Percentiles rank a stretch among this genome's conserved stretches.
Conservation (phyloP, 768 basidiomycete genomes). For the Cyathus striatus region DNA sequence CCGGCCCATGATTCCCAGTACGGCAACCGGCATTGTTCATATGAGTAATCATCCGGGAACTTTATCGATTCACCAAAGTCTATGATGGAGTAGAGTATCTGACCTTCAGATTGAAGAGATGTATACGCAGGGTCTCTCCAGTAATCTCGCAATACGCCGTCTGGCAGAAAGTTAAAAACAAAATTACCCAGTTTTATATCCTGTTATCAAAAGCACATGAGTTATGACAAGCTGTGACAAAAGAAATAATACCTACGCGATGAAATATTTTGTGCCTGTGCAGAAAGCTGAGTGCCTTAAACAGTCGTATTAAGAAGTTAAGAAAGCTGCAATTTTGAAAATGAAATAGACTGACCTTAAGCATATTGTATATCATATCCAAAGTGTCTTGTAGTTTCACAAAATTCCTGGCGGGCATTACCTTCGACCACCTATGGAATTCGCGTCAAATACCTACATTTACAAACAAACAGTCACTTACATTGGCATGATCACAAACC, state of each 20-base stretch:
- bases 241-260: too few relatives aligned
- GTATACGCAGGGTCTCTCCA: not conserved
- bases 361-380: too few relatives aligned
- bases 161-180: not conserved
- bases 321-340: too few relatives aligned
- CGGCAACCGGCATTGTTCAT: not conserved
- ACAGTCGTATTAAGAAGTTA: too few relatives aligned
- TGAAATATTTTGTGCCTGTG: too few relatives aligned
- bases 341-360: too few relatives aligned
- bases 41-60: conserved; percentile 5
- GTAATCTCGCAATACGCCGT: not conserved
- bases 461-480: not conserved
- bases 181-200: not conserved
- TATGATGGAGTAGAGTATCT: conserved; percentile 6
- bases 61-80: conserved; percentile 9
- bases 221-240: not conserved
- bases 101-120: not conserved
- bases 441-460: not conserved
- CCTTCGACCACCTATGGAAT: too few relatives aligned
- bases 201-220: not conserved
- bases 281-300: too few relatives aligned
- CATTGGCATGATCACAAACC: not conserved
- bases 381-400: too few relatives aligned
- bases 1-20: not conserved
- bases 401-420: too few relatives aligned